Percentiles rank a stretch among this genome's conserved stretches.
These are phyloP conservation scores for Penicillium canescens DNA, from an alignment of 495 filamentous ascomycete genomes.

Conservation along the genomic window DNA sequence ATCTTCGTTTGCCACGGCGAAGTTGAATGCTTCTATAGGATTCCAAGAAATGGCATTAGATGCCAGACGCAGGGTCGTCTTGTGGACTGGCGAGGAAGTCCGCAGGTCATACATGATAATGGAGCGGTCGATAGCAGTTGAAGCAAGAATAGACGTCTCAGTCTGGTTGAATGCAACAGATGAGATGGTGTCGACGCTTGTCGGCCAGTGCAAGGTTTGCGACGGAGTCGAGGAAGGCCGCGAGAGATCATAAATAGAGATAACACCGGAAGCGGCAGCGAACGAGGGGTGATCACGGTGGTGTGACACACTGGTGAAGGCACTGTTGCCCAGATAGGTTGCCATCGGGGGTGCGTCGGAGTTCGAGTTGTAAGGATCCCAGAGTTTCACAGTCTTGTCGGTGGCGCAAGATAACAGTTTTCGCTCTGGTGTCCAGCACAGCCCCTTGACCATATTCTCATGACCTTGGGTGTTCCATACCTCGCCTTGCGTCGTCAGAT, in stretches of 20 bases:
- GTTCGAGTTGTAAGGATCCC: conserved; percentile 79
- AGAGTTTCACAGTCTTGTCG: conserved; percentile 85
- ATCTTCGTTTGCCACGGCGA: conserved; percentile 78
- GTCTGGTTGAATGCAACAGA: conserved; percentile 88
- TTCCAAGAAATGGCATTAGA: conserved; percentile 91
- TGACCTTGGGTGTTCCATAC: conserved; percentile 80
- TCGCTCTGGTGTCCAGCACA: conserved; percentile 81
- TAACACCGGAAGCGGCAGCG: conserved; percentile 75
- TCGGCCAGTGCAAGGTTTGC: conserved; percentile 85
- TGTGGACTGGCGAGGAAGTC: conserved; percentile 78
- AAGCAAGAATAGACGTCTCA: conserved; percentile 87
- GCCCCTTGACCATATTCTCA: conserved; percentile 86
- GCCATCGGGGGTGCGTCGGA: conserved; percentile 64
- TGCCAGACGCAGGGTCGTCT: conserved; percentile 74
- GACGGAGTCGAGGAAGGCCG: conserved; percentile 69
- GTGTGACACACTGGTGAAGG: conserved; percentile 82
- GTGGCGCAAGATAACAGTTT: conserved; percentile 88
- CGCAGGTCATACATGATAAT: conserved; percentile 88
- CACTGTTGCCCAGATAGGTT: conserved; percentile 77
- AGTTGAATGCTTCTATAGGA: conserved; percentile 93
- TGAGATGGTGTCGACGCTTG: conserved; percentile 86
- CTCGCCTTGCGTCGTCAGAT: conserved; percentile 75
- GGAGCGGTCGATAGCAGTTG: conserved; percentile 78
- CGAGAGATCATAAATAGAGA: conserved; percentile 85
- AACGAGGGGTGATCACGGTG: conserved; percentile 74